Evolutionary conservation across 306 rosid species (phyloP).

Genomic region (Canavalia gladiata): DNA sequence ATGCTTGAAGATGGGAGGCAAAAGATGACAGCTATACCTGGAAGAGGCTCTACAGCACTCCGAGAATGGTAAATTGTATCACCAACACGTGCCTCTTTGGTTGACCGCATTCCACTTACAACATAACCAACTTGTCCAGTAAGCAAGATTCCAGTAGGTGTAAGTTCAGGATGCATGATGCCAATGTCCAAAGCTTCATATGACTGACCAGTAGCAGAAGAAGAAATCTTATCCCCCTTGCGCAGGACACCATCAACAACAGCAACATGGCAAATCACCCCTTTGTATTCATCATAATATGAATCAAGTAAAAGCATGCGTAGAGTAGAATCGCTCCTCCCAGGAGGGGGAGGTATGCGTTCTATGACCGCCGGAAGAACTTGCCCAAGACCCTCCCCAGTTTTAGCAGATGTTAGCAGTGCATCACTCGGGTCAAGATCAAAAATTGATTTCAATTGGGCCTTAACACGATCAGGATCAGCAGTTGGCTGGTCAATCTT

Average conservation of each 20-base stretch:
- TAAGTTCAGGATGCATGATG: slow-evolving; percentile 93
- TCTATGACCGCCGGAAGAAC: slow-evolving; percentile 88
- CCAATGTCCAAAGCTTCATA: slow-evolving; percentile 86
- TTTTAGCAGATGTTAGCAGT: slow-evolving; percentile 85
- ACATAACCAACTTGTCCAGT: slow-evolving; percentile 94
- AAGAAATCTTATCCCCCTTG: slow-evolving; percentile 89
- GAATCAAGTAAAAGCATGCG: slow-evolving; percentile 94
- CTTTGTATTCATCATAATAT: slow-evolving; percentile 90
- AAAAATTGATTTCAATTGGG: slow-evolving; percentile 85
- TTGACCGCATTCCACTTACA: slow-evolving; percentile 94
- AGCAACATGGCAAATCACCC: slow-evolving; percentile 94
- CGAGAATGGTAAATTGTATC: slow-evolving; percentile 79
- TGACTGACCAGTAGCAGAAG: slow-evolving; percentile 76
- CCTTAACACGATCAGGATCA: slow-evolving; percentile 85
- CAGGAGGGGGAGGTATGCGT: slow-evolving; percentile 88
- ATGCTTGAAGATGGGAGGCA: slow-evolving; percentile 25
- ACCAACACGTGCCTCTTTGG: slow-evolving; percentile 92
- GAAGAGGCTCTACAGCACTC: slow-evolving; percentile 67
- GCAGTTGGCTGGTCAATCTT: slow-evolving; percentile 97
- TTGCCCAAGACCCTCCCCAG: slow-evolving; percentile 88
- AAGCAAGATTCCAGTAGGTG: slow-evolving; percentile 79
- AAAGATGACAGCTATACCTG: slow-evolving; percentile 59
- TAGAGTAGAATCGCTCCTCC: slow-evolving; percentile 66
- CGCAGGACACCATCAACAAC: slow-evolving; percentile 82
- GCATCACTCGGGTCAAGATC: slow-evolving; percentile 81